Conservation (phyloP, 2,329 filamentous ascomycete species). For the Colletotrichum brevisporum region DNA sequence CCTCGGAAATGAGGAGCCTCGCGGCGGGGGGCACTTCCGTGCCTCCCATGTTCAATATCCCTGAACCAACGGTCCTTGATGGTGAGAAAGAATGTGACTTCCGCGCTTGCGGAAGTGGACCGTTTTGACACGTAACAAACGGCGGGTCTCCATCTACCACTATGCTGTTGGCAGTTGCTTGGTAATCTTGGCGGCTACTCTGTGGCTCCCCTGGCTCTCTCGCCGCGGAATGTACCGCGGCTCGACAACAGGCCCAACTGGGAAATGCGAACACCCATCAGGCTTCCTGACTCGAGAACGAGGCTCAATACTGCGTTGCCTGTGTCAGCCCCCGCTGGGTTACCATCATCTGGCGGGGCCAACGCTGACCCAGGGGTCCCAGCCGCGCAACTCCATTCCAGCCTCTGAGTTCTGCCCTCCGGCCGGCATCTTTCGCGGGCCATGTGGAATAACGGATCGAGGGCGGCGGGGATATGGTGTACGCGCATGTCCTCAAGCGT, state of each 20-base stretch:
- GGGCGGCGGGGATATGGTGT: constrained; percentile 8
- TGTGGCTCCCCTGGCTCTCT: background rate
- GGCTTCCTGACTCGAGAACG: constrained; percentile 30
- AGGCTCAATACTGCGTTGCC: constrained; percentile 12
- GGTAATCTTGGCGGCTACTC: constrained; percentile 10
- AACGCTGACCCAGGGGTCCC: constrained; percentile 14
- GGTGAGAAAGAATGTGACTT: constrained; percentile 3
- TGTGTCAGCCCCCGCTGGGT: constrained; percentile 12
- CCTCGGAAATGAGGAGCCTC: constrained; percentile 19
- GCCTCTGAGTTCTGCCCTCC: constrained; percentile 7
- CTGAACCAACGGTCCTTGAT: constrained; percentile 22
- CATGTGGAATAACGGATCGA: constrained; percentile 35
- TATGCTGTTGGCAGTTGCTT: constrained; percentile 5
- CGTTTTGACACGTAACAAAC: constrained; percentile 29
- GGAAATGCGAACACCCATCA: background rate
- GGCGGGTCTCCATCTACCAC: constrained; percentile 15
- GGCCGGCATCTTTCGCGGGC: constrained; percentile 34
- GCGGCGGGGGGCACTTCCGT: constrained; percentile 8
- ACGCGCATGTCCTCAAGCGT: constrained; percentile 2
- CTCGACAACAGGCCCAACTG: constrained; percentile 5
- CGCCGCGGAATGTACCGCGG: constrained; percentile 11
- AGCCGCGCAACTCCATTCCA: background rate
- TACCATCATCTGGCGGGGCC: constrained; percentile 28
- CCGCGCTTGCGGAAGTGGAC: constrained; percentile 21
- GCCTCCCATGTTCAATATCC: constrained; percentile 8